phyloP scores from a whole-genome alignment of 352 stramenopile genomes.

The Peronospora destructor region DNA sequence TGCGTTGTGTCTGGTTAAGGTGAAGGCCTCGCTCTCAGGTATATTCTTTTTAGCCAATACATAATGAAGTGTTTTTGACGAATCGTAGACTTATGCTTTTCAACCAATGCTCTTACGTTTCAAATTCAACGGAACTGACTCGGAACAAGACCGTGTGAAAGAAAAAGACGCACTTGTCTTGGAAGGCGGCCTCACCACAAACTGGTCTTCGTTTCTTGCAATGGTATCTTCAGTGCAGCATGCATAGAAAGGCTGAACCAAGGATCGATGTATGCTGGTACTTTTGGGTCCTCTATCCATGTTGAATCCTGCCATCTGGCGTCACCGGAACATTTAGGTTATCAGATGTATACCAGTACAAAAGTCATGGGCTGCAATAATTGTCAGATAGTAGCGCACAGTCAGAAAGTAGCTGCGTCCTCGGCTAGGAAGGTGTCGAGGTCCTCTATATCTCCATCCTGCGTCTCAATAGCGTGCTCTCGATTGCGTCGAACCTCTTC shows the following conservation, averaged over 20 bases:
- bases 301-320: constrained; percentile 22
- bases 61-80: constrained; percentile 2
- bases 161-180: constrained; percentile 19
- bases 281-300: not conserved
- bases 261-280: not conserved
- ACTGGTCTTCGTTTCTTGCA: constrained; percentile 12
- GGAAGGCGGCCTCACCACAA: constrained; percentile 4
- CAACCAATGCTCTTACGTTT: constrained; percentile 13
- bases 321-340: not conserved
- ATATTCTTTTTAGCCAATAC: constrained; percentile 24
- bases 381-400: not conserved
- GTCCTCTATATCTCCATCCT: constrained; percentile 39
- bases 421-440: constrained; percentile 56
- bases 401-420: constrained; percentile 47
- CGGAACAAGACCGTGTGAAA: not conserved
- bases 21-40: constrained; percentile 19
- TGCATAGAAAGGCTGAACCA: not conserved
- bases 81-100: constrained; percentile 9
- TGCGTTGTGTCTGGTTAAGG: constrained; percentile 29
- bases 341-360: not conserved
- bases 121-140: constrained; percentile 20
- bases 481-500: constrained; percentile 29
- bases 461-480: constrained; percentile 41
- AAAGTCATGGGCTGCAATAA: not conserved
- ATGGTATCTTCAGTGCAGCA: not conserved